Percentiles rank a stretch among this genome's conserved stretches.
Conservation (phyloP, 164 flowering plant genomes). For the Saururus chinensis region DNA sequence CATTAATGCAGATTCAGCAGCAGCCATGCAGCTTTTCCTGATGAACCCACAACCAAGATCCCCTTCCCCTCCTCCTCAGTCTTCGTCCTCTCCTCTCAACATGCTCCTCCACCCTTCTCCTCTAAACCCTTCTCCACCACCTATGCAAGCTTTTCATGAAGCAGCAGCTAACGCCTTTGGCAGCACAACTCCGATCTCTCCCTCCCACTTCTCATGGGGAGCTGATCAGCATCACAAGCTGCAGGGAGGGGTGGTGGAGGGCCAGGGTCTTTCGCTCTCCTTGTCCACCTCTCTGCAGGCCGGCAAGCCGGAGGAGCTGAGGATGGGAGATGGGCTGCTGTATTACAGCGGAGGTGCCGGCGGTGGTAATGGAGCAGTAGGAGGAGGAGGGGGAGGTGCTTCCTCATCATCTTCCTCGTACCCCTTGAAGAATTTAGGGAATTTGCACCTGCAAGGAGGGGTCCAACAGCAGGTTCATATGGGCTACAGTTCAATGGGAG, state of each 20-base stretch:
- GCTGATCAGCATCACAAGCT: conserved; percentile 15
- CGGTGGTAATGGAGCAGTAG: neutral
- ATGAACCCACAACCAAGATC: conserved; percentile 70
- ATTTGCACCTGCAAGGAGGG: conserved; percentile 24
- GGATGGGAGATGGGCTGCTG: conserved; percentile 46
- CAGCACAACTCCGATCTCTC: neutral
- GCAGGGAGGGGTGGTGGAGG: conserved; percentile 27
- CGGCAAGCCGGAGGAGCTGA: conserved; percentile 60
- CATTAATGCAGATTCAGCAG: conserved; percentile 61
- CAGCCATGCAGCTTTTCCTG: conserved; percentile 92
- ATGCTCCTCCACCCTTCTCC: conserved; percentile 27
- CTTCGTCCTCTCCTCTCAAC: conserved; percentile 36
- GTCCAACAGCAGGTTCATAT: conserved; percentile 25
- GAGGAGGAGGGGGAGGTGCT: conserved; percentile 8
- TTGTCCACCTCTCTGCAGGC: conserved; percentile 58
- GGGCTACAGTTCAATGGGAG: conserved; percentile 34
- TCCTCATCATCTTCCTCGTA: conserved; percentile 18
- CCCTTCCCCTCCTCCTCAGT: conserved; percentile 25
- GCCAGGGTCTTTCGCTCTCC: conserved; percentile 66
- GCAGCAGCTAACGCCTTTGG: neutral
- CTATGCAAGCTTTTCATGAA: conserved; percentile 20
- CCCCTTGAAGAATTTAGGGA: conserved; percentile 25
- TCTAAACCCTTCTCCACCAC: conserved; percentile 20
- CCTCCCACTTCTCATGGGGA: conserved; percentile 22
- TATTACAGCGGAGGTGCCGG: conserved; percentile 25